Conservation (phyloP, 2,329 filamentous ascomycete species). For the Alternaria postmessia region DNA sequence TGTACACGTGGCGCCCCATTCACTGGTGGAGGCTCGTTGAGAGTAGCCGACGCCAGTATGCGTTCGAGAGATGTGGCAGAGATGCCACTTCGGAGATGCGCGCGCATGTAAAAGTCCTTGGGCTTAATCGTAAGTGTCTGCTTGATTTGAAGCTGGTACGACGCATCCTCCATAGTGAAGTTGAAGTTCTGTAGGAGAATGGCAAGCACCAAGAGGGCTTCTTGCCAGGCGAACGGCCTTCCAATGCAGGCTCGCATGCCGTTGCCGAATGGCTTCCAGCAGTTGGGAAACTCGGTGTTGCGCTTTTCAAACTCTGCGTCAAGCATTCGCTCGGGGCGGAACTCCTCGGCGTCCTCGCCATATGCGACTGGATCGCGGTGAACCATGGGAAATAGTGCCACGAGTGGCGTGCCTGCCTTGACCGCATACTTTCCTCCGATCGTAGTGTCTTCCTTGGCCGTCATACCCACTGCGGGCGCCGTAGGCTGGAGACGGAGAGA, state of each 20-base stretch:
- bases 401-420: constrained; percentile 42
- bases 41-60: constrained; percentile 31
- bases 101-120: constrained; percentile 51
- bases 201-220: constrained; percentile 56
- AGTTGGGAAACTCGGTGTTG: constrained; percentile 50
- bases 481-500: constrained; percentile 65
- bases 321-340: constrained; percentile 59
- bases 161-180: constrained; percentile 54
- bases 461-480: constrained; percentile 59
- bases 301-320: constrained; percentile 53
- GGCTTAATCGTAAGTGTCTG: constrained; percentile 58
- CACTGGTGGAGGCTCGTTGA: constrained; percentile 24
- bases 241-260: constrained; percentile 63
- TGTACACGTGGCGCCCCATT: constrained; percentile 14
- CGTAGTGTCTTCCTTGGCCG: constrained; percentile 43
- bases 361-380: constrained; percentile 55
- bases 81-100: constrained; percentile 42
- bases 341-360: constrained; percentile 56
- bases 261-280: constrained; percentile 64
- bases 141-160: constrained; percentile 55
- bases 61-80: constrained; percentile 45
- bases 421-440: constrained; percentile 52
- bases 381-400: constrained; percentile 45
- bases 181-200: constrained; percentile 58
- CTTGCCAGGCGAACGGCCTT: constrained; percentile 64